Evolutionary conservation across 179 eudicot genomes (phyloP).

Genomic region (Carnegiea gigantea): DNA sequence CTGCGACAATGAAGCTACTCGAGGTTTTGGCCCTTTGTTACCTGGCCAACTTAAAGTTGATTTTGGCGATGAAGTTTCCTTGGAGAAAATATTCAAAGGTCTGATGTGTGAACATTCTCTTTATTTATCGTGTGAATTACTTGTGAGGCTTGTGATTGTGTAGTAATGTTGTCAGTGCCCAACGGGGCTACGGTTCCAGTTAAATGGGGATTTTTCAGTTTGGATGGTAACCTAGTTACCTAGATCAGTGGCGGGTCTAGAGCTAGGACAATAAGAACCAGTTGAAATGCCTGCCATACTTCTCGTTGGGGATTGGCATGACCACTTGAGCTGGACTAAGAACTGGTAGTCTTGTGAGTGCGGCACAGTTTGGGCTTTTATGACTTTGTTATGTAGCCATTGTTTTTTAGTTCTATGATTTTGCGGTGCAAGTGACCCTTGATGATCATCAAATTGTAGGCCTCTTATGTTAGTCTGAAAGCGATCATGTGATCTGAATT

Average conservation of each 20-base stretch:
- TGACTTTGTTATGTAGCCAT: background rate
- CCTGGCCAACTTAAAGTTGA: constrained; percentile 92
- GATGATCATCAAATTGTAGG: background rate
- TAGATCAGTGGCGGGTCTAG: background rate
- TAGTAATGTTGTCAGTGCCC: background rate
- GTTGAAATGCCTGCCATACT: background rate
- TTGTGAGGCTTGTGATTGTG: background rate
- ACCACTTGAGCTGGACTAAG: background rate
- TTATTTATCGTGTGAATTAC: background rate
- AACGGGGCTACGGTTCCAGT: background rate
- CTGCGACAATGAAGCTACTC: constrained; percentile 96
- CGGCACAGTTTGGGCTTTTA: background rate
- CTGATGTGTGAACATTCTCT: constrained; percentile 21
- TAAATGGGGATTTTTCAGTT: background rate
- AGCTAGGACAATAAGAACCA: too few species aligned
- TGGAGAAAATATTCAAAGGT: constrained; percentile 86
- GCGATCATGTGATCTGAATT: constrained; percentile 15
- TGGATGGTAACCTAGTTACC: background rate
- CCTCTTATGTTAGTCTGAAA: background rate
- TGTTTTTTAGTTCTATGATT: background rate
- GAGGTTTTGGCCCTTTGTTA: constrained; percentile 84
- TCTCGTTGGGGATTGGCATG: background rate
- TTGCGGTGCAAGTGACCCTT: background rate
- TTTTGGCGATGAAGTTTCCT: constrained; percentile 79
- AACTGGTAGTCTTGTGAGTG: background rate